These are phyloP conservation scores for Barnettozyma salicaria DNA, from an alignment of 805 yeast species.

Conservation along the genomic window DNA sequence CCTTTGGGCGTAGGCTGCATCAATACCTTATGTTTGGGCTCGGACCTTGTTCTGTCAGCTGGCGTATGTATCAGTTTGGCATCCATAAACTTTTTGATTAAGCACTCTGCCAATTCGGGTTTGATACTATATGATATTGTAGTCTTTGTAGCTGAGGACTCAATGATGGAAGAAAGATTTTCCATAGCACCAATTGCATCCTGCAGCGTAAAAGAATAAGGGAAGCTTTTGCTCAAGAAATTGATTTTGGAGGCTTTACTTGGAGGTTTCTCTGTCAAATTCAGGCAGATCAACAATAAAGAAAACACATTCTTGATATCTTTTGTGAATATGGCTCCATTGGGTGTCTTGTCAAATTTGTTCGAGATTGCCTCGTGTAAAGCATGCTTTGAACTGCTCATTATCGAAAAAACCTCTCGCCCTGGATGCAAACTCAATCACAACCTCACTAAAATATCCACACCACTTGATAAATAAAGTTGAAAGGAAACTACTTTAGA, in stretches of 20 bases:
- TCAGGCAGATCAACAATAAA: constrained; percentile 39
- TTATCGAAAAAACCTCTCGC: too few relatives aligned
- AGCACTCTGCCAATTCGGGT: constrained; percentile 39
- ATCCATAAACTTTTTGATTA: constrained; percentile 47
- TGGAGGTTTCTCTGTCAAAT: constrained; percentile 32
- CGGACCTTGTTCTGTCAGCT: constrained; percentile 56
- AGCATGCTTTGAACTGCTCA: constrained; percentile 22
- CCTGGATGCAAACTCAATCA: too few relatives aligned
- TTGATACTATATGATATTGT: constrained; percentile 50
- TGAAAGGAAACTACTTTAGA: too few relatives aligned
- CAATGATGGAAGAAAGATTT: constrained; percentile 41
- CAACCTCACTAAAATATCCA: too few relatives aligned
- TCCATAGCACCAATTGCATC: constrained; percentile 50
- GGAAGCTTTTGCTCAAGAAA: constrained; percentile 32
- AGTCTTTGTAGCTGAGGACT: constrained; percentile 44
- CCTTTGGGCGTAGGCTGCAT: constrained; percentile 94
- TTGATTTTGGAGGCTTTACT: constrained; percentile 22
- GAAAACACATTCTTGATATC: constrained; percentile 61
- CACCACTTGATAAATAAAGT: too few relatives aligned
- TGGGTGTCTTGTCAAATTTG: constrained; percentile 44
- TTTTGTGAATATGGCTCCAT: constrained; percentile 45
- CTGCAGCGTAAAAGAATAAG: constrained; percentile 47
- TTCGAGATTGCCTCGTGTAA: constrained; percentile 39
- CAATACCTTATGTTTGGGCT: constrained; percentile 36
- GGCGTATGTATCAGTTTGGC: constrained; percentile 72